Evolutionary conservation across 2,329 filamentous ascomycete species (phyloP), one percentile per base, ranked within the genome.

Genomic region (Emergomyces orientalis): DNA sequence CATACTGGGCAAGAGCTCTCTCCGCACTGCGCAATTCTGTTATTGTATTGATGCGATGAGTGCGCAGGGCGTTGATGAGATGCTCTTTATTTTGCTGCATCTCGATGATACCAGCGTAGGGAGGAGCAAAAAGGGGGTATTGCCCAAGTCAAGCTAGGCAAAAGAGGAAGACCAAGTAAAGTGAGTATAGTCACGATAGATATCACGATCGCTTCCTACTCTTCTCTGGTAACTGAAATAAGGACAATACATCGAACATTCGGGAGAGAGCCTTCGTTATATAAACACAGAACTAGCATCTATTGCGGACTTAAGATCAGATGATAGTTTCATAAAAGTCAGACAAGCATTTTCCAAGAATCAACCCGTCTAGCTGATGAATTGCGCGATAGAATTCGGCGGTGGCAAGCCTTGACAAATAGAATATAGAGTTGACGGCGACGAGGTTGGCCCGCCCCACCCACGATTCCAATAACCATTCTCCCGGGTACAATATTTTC

Each of bases 21-120:
- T 91, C 88, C 67, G 90, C 86, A 19, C 87, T 85, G 67, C 88
- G 86, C 34, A 91, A 82, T 65, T 89, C 87, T 0, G 85, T 86
- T 25, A 91, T 79, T 0, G 88, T 90, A 71, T 90, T 91, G 72
- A 90, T 79, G n/a, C 84, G 83, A 69, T 88, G 87, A 0, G 83
- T 85, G 52, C 78, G 78, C 27, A 91, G 80, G 0, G 86, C 84
- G 30, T 85, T 78, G 65, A 90, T 84, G 65, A 88, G 80, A 65
- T 86, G 81, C 19, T 76, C 72, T 67, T 80, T 80, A 64, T 80
- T 77, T 32, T 75, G 73, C 77, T 80, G 67, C 67, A 66, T 68
- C 45, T 61, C 60, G 58, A 14, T 1, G 47, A 41, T 25, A 17
- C 22, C 19, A 37, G 52, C 17, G 37, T 19, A 17, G 25, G 3